Percentiles rank a stretch among this genome's conserved stretches.
Conservation (phyloP, 768 basidiomycete genomes). For the Amanita exitialis region DNA sequence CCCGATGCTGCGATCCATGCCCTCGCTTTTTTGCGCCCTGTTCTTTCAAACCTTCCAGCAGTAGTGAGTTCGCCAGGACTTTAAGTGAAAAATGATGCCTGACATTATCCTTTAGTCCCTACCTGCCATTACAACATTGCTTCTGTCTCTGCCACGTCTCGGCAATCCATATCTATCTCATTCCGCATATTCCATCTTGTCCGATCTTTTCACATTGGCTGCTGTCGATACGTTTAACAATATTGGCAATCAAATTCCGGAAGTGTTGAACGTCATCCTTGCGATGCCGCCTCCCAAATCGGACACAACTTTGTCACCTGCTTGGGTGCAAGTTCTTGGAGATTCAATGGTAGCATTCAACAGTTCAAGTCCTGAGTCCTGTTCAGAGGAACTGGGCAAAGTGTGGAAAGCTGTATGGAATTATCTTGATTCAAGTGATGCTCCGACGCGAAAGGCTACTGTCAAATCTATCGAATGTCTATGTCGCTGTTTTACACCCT, state of each 20-base stretch:
- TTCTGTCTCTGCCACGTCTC: conserved; percentile 78
- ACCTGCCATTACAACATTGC: conserved; percentile 53
- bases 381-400: conserved; percentile 42
- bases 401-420: conserved; percentile 72
- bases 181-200: conserved; percentile 77
- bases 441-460: conserved; percentile 49
- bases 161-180: conserved; percentile 87
- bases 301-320: conserved; percentile 57
- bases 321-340: conserved; percentile 75
- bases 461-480: conserved; percentile 54
- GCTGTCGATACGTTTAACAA: conserved; percentile 38
- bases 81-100: background rate
- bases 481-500: conserved; percentile 59
- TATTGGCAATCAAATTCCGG: conserved; percentile 43
- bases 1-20: conserved; percentile 72
- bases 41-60: conserved; percentile 49
- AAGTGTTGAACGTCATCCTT: conserved; percentile 58
- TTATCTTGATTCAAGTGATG: conserved; percentile 66
- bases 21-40: conserved; percentile 61
- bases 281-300: conserved; percentile 59
- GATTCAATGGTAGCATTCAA: conserved; percentile 61
- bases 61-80: conserved; percentile 41
- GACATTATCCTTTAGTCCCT: conserved; percentile 41
- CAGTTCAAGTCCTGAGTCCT: conserved; percentile 35
- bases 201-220: conserved; percentile 61